Base-by-base conservation (phyloP, 352 stramenopile genomes). In the Pythium biforme region DNA sequence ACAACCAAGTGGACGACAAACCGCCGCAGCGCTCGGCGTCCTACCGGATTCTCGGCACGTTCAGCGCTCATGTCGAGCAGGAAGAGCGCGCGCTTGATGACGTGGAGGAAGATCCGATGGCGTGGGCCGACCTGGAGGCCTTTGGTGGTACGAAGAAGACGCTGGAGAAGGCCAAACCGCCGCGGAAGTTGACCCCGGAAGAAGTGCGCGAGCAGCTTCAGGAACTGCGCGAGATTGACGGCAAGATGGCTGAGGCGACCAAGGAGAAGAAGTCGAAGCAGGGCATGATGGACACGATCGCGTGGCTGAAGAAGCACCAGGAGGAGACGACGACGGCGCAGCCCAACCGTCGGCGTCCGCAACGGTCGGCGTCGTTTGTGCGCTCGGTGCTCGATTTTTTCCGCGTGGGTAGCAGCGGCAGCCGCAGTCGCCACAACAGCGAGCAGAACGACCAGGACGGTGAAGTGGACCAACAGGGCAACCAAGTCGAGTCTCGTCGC, bases 301-400 rank as follows among this genome's bases (percentile, higher is more conserved):
- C 69, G 47, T 91, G 82, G 83, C 75, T 92, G 14, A 83, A 89
- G 62, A 74, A 79, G 53, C 77, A 89, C 57, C 73, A 79, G 54
- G 64, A 82, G 11, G 57, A 69, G 48, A 65, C 69, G 20, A 65
- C 69, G 20, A 57, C 73, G 29, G 34, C 72, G 12, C 56, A 70
- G 3, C 48, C 58, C 10, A 70, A 62, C 27, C 74, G 82, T 34
- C 74, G 78, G 40, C 75, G 71, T n/a, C 55, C 69, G 14, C 73
- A 78, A 39, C 81, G 72, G 17, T 83, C 73, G 63, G 77, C 75
- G 46, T 77, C 74, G 17, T 90, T 92, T 62, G 79, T 92, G 62
- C 66, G 68, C 26, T 88, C 78, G 0, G 72, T 90, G 54, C 61
- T 89, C 26, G 68, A 59, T 2, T 80, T 88, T 41, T 81, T 92